These are phyloP conservation scores for Kodamaea sp. DNA, from an alignment of 1,139 yeast genomes.

Conservation along the genomic window DNA sequence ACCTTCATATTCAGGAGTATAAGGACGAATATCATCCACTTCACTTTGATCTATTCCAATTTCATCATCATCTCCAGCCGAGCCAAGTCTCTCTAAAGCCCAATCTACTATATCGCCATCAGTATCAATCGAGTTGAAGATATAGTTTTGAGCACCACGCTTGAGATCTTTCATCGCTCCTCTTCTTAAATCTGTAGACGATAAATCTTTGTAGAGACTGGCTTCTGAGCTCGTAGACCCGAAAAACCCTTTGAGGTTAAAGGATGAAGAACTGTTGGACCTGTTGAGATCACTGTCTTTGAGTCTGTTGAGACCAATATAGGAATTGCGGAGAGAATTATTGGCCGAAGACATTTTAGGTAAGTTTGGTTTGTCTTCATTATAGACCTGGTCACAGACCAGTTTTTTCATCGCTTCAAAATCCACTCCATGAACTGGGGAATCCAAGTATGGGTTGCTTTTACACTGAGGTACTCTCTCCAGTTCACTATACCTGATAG, in stretches of 20 bases:
- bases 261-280: slow-evolving; percentile 14
- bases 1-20: too few species aligned
- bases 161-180: background rate
- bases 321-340: slow-evolving; percentile 35
- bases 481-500: slow-evolving; percentile 20
- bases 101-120: slow-evolving; percentile 15
- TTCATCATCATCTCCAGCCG: slow-evolving; percentile 12
- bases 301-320: slow-evolving; percentile 41
- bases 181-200: slow-evolving; percentile 7
- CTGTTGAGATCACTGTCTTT: slow-evolving; percentile 25
- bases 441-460: slow-evolving; percentile 30
- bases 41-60: slow-evolving; percentile 12
- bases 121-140: slow-evolving; percentile 13
- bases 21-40: too few species aligned
- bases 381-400: background rate
- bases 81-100: slow-evolving; percentile 10
- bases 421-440: slow-evolving; percentile 2
- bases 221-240: too few species aligned
- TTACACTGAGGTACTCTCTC: slow-evolving; percentile 26
- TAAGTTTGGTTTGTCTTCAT: slow-evolving; percentile 32
- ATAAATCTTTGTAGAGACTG: background rate
- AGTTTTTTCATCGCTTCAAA: background rate
- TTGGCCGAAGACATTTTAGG: slow-evolving; percentile 36
- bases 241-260: background rate
- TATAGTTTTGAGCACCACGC: slow-evolving; percentile 3